Base-by-base conservation (phyloP, 1,284 basidiomycete species). In the Cerioporus squamosus region DNA sequence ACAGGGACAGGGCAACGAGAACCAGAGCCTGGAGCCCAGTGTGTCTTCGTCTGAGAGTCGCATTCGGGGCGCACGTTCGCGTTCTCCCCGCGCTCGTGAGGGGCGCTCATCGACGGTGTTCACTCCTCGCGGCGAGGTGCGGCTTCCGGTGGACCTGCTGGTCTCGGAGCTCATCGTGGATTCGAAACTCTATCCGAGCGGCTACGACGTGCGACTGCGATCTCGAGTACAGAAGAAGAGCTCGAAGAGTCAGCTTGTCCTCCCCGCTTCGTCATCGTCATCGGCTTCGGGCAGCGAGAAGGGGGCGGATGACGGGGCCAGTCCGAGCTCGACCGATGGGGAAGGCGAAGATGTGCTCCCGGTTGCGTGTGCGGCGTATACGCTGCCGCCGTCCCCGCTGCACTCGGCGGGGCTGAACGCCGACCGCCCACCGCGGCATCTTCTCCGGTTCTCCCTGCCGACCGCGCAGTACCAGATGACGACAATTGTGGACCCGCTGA, bases 401-500 rank as follows among this genome's bases (percentile, higher is more conserved):
- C 90, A 93, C 69, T 92, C 93, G 3, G 88, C 88, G 5, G 87
- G 86, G 9, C 70, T 88, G 57, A 83, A 79, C 58, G 76, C 79
- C 12, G 82, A 83, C 59, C 77, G 78, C 47, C 83, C 86, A 7
- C 81, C 87, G 20, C 82, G 91, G 38, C 92, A 95, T 70, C 72
- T 96, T 18, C 64, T 96, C 10, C 81, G 90, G 43, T 70, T 96
- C 53, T 87, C 82, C 39, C 74, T 96, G n/a, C 94, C 94, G 2
- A 94, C 93, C 0, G 86, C 89, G 10, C 90, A 88, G 59, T 93
- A 88, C 69, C 86, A 89, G 68, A 79, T 87, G 31, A 86, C 87
- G 42, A 85, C 85, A 0, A 83, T 95, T 18, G 77, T 84, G 57
- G 92, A 95, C 75, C 94, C 94, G 8, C 75, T 95, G 63, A 94